A percentile compares a stretch with the other conserved stretches of the same genome.
Conservation (phyloP, 2,329 filamentous ascomycete genomes). For the Neospermospora avenae region DNA sequence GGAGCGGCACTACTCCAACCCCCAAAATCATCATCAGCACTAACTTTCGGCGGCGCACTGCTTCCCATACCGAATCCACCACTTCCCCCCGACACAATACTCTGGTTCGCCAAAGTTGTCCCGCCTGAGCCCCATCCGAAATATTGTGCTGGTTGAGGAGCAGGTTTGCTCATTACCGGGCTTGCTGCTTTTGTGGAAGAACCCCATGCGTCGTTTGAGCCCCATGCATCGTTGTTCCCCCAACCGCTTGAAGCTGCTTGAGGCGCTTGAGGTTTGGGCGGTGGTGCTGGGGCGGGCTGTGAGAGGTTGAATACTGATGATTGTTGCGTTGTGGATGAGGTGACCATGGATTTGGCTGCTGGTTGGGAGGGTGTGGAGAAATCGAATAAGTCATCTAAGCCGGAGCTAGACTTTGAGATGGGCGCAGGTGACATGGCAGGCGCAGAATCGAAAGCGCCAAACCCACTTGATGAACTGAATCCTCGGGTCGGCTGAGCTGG, state of each 20-base stretch:
- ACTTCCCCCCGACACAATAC: constrained; percentile 58
- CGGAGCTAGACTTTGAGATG: constrained; percentile 41
- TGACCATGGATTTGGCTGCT: constrained; percentile 37
- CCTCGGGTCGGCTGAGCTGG: constrained; percentile 46
- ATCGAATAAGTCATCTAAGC: constrained; percentile 79
- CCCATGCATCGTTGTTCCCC: constrained; percentile 61
- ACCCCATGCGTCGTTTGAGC: constrained; percentile 77
- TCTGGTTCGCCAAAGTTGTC: constrained; percentile 53
- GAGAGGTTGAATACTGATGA: constrained; percentile 79
- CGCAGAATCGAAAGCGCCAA: constrained; percentile 55
- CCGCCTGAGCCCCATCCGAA: constrained; percentile 54
- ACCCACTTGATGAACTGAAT: constrained; percentile 55
- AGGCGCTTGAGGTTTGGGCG: constrained; percentile 40
- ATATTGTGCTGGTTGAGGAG: constrained; percentile 45
- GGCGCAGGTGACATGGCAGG: constrained; percentile 43
- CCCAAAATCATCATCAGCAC: constrained; percentile 92
- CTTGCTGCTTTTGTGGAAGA: constrained; percentile 51
- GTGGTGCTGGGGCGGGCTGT: constrained; percentile 42
- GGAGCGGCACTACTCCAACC: constrained; percentile 81
- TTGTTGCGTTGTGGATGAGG: constrained; percentile 38
- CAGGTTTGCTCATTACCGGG: constrained; percentile 48
- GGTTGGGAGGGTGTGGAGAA: constrained; percentile 54
- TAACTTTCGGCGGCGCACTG: constrained; percentile 59
- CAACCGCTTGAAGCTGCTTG: constrained; percentile 37
- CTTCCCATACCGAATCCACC: constrained; percentile 58